Conservation (phyloP, 345 rosid genomes). For the Barbarea vulgaris region DNA sequence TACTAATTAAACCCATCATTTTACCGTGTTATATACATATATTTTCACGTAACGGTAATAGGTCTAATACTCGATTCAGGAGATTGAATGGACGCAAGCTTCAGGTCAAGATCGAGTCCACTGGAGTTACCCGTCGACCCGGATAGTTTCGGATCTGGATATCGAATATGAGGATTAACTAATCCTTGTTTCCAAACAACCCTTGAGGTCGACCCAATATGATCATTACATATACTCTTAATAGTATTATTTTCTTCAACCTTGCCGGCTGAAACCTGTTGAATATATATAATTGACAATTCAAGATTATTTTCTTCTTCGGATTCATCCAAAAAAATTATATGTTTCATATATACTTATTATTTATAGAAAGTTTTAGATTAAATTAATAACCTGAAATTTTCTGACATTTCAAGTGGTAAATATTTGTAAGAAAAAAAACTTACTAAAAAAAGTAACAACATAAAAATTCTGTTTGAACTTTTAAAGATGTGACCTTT, state of each 20-base stretch:
- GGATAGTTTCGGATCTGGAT: constrained; percentile 8
- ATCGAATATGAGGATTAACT: not conserved
- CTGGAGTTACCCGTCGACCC: constrained; percentile 24
- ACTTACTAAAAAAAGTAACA: not conserved
- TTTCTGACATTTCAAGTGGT: not conserved
- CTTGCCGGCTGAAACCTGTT: constrained; percentile 38
- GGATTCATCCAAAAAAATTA: not conserved
- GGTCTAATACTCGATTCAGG: constrained; percentile 30
- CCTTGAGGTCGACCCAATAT: constrained; percentile 20
- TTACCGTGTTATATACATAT: constrained; percentile 4
- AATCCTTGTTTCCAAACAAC: constrained; percentile 35
- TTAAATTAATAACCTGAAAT: not conserved
- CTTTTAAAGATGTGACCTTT: constrained; percentile 25
- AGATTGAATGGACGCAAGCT: constrained; percentile 38
- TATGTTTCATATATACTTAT: not conserved
- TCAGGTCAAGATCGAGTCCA: constrained; percentile 42
- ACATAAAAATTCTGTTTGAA: not conserved
- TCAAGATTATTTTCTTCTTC: constrained; percentile 1
- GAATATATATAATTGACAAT: constrained; percentile 8
- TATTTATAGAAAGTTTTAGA: not conserved
- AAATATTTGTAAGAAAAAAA: not conserved
- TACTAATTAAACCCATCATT: not conserved
- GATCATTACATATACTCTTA: constrained; percentile 9
- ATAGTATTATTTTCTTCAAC: constrained; percentile 25
- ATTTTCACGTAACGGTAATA: constrained; percentile 34